phyloP scores from a whole-genome alignment of 805 yeast species.

The Sugiyamaella valdiviana region DNA sequence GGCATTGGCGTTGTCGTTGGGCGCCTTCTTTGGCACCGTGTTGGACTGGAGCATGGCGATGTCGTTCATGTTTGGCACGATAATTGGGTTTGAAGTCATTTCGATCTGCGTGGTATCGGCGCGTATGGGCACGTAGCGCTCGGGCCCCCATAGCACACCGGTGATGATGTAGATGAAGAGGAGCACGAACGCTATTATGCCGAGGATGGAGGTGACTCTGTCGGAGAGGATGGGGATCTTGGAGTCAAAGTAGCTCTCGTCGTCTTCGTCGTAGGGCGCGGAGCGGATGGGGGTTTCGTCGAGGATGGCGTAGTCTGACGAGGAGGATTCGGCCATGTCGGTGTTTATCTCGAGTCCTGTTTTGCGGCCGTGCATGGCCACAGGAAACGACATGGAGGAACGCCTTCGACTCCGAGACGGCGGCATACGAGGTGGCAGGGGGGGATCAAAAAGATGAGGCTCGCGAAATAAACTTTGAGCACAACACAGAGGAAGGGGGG shows the following conservation, averaged over 20 bases:
- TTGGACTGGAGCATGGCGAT: conserved; percentile 16
- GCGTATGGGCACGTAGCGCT: conserved; percentile 10
- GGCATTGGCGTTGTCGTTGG: conserved; percentile 26
- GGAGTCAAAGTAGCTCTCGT: neutral
- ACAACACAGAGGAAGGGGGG: no score
- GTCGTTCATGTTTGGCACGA: conserved; percentile 20
- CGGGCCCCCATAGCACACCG: conserved; percentile 14
- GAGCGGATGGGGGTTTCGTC: neutral
- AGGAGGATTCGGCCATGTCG: neutral
- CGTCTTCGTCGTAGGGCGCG: neutral
- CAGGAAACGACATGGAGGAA: neutral
- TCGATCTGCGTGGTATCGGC: conserved; percentile 10
- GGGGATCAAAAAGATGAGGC: neutral
- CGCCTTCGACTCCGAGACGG: no score
- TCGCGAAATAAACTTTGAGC: no score
- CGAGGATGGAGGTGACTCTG: conserved; percentile 4
- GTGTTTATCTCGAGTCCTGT: neutral
- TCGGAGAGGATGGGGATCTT: neutral
- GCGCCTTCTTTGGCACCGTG: conserved; percentile 29
- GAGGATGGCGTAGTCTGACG: neutral
- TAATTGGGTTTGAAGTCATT: conserved; percentile 17
- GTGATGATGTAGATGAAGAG: conserved; percentile 17
- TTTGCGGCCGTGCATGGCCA: no score
- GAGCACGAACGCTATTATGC: conserved; percentile 2
- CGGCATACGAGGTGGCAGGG: neutral